A percentile compares a stretch with the other conserved stretches of the same genome.
These are phyloP conservation scores for Yamadazyma phyllophila DNA, from an alignment of 805 yeast species.

Conservation along the genomic window DNA sequence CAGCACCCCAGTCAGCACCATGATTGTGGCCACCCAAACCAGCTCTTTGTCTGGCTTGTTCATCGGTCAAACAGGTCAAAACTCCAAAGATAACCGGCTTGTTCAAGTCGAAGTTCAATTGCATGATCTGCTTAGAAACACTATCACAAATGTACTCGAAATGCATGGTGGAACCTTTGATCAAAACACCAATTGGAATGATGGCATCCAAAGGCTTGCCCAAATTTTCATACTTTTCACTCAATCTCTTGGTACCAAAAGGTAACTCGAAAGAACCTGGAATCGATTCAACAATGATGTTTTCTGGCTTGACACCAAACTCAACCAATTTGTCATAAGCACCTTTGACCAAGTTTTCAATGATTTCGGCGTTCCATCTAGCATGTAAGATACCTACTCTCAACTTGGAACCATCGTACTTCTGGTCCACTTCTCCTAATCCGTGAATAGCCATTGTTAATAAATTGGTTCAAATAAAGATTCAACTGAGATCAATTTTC, in stretches of 20 bases:
- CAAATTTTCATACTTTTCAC: conserved; percentile 40
- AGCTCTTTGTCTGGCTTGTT: conserved; percentile 91
- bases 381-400: conserved; percentile 90
- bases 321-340: conserved; percentile 57
- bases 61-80: conserved; percentile 88
- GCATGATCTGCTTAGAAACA: conserved; percentile 82
- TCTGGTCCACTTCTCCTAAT: conserved; percentile 67
- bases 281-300: conserved; percentile 78
- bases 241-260: conserved; percentile 61
- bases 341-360: conserved; percentile 78
- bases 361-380: conserved; percentile 84
- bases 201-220: conserved; percentile 71
- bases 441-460: conserved; percentile 72
- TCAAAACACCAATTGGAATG: conserved; percentile 90
- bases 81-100: conserved; percentile 92
- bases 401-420: conserved; percentile 63
- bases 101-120: conserved; percentile 62
- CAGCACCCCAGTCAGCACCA: conserved; percentile 98
- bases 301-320: conserved; percentile 71
- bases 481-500: not conserved
- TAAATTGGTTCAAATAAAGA: not conserved
- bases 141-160: conserved; percentile 96
- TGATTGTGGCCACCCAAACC: conserved; percentile 93
- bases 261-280: conserved; percentile 97
- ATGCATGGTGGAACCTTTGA: conserved; percentile 97